A percentile compares a stretch with the other conserved stretches of the same genome.
These are phyloP conservation scores for Euphorbia schlechtendalii DNA, from an alignment of 441 rosid genomes.

Conservation along the genomic window DNA sequence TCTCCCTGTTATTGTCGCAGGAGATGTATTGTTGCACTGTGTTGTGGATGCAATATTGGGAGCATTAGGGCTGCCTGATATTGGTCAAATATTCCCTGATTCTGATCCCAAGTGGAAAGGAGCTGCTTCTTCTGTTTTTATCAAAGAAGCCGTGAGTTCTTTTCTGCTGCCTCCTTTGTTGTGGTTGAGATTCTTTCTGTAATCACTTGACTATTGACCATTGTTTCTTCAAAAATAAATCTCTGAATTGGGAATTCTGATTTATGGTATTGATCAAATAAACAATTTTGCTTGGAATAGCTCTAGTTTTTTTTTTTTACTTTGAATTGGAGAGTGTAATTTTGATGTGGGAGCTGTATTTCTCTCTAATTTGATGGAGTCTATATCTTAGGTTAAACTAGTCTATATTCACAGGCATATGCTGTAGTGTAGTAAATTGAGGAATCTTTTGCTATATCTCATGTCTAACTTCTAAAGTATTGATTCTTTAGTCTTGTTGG, in stretches of 20 bases:
- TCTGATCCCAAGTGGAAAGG: slow-evolving; percentile 95
- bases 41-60: slow-evolving; percentile 96
- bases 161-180: not conserved
- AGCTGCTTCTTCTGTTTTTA: slow-evolving; percentile 78
- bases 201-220: too few species aligned
- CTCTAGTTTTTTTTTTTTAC: not conserved
- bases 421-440: too few species aligned
- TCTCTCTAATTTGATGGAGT: not conserved
- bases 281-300: not conserved
- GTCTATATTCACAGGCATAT: too few species aligned
- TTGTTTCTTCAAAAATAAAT: too few species aligned
- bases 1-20: slow-evolving; percentile 27
- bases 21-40: slow-evolving; percentile 93
- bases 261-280: too few species aligned
- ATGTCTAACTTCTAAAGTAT: not conserved
- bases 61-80: slow-evolving; percentile 92
- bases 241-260: too few species aligned
- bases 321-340: not conserved
- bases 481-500: not conserved
- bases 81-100: slow-evolving; percentile 93
- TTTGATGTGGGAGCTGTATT: not conserved
- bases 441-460: not conserved
- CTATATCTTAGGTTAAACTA: too few species aligned
- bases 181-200: not conserved
- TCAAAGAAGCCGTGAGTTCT: slow-evolving; percentile 85